Base-by-base conservation (phyloP, 1,284 basidiomycete genomes). In the Ceratobasidium sp. region DNA sequence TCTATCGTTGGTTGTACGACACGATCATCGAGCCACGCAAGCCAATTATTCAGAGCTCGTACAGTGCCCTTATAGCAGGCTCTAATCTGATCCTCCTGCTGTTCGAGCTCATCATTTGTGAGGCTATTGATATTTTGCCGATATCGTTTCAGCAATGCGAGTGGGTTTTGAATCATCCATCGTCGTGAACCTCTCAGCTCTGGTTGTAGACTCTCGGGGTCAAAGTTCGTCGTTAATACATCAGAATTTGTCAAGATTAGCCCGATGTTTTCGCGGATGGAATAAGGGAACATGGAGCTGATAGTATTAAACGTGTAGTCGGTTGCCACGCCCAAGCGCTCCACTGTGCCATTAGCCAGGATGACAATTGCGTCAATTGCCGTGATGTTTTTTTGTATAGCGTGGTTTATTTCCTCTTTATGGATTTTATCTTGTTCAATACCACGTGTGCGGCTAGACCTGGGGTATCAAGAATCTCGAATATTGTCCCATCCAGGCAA, bases 391-490 rank as follows among this genome's bases (percentile, higher is more conserved):
- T 43, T 23, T 23, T 70, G 18, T 21, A 70, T 70, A 2, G 52
- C 57, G 62, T 73, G 76, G 46, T 65, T 65, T 16, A 65, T 65
- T 26, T 50, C 41, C 12, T 39, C 60, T 23, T 62, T 62, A 59
- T 77, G 77, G n/a, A 59, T 23, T n/a, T 75, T 58, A 39, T 78
- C 76, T 32, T 76, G 72, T 1, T 74, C 69, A 8, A 78, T 50
- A n/a, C 77, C 77, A 36, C 77, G 76, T 16, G 77, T 77, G 55
- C 77, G 2, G 74, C 74, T 6, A 78, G 72, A 50, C 77, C 77
- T 34, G 77, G 77, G 0, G 77, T 78, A 64, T 78, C 77, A 21
- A 78, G 73, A 26, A 78, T 74, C 28, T 70, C 16, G n/a, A 70
- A 10, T 21, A 8, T 41, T 36, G 39, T 71, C 45, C 76, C 75